Conservation (phyloP, 768 basidiomycete species). For the Amanita muscaria region DNA sequence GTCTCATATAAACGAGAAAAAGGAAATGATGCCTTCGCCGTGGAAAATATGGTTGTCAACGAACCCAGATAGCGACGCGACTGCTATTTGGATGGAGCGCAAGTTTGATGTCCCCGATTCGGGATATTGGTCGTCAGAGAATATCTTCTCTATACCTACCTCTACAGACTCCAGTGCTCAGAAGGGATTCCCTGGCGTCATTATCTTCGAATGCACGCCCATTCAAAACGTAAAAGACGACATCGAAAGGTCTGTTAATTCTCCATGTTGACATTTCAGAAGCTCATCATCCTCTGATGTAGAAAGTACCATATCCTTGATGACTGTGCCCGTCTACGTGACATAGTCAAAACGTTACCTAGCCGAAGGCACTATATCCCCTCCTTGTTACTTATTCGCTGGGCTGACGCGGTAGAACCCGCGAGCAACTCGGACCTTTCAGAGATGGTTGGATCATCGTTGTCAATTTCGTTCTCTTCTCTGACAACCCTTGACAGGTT, state of each 20-base stretch:
- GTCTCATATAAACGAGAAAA: conserved; percentile 26
- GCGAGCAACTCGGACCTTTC: conserved; percentile 39
- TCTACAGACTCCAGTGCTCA: conserved; percentile 15
- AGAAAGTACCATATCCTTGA: conserved; percentile 68
- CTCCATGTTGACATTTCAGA: conserved; percentile 1
- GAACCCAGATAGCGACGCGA: conserved; percentile 64
- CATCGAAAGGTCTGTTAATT: conserved; percentile 47
- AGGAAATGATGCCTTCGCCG: conserved; percentile 24
- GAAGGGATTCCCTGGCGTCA: conserved; percentile 46
- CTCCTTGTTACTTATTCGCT: conserved; percentile 51
- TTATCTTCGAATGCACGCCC: conserved; percentile 72
- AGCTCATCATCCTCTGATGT: conserved; percentile 5
- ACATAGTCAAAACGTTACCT: conserved; percentile 49
- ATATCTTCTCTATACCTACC: conserved; percentile 53
- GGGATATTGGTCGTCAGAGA: conserved; percentile 52
- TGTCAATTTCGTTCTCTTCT: neutral
- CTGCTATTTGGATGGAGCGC: conserved; percentile 71
- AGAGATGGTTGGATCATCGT: conserved; percentile 42
- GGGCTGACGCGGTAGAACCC: conserved; percentile 39
- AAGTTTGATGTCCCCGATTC: conserved; percentile 66
- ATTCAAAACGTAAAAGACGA: conserved; percentile 53
- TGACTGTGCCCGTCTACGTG: conserved; percentile 63
- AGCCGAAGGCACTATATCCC: conserved; percentile 51
- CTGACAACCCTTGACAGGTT: conserved; percentile 27
- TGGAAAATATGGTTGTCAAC: conserved; percentile 72